phyloP scores from a whole-genome alignment of 345 rosid species.

The Rhizophora apiculata region DNA sequence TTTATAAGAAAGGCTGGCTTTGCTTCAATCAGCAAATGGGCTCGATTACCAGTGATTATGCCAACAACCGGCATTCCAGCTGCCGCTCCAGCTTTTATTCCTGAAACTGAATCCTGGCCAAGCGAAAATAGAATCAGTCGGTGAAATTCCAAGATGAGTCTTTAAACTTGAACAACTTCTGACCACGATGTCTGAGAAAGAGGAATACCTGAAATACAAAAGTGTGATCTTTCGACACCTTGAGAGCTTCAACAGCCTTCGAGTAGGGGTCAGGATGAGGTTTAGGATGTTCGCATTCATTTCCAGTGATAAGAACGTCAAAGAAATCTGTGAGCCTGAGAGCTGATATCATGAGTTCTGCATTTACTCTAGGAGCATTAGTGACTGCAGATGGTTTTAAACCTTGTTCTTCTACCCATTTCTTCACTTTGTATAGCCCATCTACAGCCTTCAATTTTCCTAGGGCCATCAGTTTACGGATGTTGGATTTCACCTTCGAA shows the following conservation, averaged over 20 bases:
- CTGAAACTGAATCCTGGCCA: constrained; percentile 39
- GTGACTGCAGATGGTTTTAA: constrained; percentile 44
- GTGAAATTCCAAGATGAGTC: neutral
- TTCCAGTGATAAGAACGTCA: constrained; percentile 25
- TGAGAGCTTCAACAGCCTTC: constrained; percentile 32
- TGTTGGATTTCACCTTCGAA: constrained; percentile 22
- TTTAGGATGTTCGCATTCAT: constrained; percentile 39
- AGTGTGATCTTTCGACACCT: constrained; percentile 36
- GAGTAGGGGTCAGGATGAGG: constrained; percentile 42
- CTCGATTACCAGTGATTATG: constrained; percentile 31
- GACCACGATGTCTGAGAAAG: neutral
- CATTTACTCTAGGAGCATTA: constrained; percentile 42
- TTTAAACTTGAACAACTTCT: neutral
- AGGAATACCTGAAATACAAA: constrained; percentile 37
- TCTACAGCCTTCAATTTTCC: constrained; percentile 33
- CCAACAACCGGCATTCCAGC: constrained; percentile 46
- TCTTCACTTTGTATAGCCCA: constrained; percentile 30
- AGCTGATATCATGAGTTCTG: constrained; percentile 27
- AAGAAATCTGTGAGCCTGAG: constrained; percentile 37
- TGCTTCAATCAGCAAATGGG: constrained; percentile 25
- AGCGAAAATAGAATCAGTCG: neutral
- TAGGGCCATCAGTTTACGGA: constrained; percentile 12
- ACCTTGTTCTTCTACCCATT: constrained; percentile 41
- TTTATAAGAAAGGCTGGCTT: constrained; percentile 29
- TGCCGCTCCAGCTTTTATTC: constrained; percentile 42